Conservation (phyloP, 2,329 filamentous ascomycete genomes). For the Neoarthrinium moseri region DNA sequence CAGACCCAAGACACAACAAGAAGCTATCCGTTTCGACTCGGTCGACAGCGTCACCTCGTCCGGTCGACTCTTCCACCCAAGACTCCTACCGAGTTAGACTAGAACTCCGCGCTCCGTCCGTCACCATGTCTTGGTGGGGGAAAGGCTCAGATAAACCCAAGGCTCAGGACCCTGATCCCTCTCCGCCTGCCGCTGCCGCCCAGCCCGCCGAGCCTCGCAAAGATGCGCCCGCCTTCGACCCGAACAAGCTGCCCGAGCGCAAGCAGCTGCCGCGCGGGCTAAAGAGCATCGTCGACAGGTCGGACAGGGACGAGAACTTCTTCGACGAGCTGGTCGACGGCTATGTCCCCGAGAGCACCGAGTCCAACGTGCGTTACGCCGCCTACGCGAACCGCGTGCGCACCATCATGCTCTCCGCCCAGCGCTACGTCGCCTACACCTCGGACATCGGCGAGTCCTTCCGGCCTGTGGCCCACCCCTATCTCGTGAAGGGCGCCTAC, state of each 20-base stretch:
- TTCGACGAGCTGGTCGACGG: constrained; percentile 77
- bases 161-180: constrained; percentile 16
- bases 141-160: constrained; percentile 27
- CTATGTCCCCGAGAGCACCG: constrained; percentile 75
- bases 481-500: constrained; percentile 78
- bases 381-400: constrained; percentile 84
- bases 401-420: constrained; percentile 84
- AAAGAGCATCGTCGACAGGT: constrained; percentile 57
- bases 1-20: too few species aligned
- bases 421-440: constrained; percentile 96
- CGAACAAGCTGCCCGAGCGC: constrained; percentile 44
- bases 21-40: too few species aligned
- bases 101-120: too few species aligned
- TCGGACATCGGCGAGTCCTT: constrained; percentile 97
- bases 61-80: too few species aligned
- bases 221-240: constrained; percentile 34
- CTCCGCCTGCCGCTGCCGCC: constrained; percentile 12
- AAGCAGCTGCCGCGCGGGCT: constrained; percentile 54
- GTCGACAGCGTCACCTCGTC: too few species aligned
- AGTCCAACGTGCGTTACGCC: constrained; percentile 84
- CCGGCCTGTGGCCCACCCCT: constrained; percentile 85
- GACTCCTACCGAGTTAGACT: too few species aligned
- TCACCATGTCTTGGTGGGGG: constrained; percentile 26
- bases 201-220: background rate
- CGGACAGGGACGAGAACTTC: constrained; percentile 66